Evolutionary conservation across 108 stramenopile genomes (phyloP), one percentile per base, ranked within the genome.

Genomic region (Thalassiosira profunda): DNA sequence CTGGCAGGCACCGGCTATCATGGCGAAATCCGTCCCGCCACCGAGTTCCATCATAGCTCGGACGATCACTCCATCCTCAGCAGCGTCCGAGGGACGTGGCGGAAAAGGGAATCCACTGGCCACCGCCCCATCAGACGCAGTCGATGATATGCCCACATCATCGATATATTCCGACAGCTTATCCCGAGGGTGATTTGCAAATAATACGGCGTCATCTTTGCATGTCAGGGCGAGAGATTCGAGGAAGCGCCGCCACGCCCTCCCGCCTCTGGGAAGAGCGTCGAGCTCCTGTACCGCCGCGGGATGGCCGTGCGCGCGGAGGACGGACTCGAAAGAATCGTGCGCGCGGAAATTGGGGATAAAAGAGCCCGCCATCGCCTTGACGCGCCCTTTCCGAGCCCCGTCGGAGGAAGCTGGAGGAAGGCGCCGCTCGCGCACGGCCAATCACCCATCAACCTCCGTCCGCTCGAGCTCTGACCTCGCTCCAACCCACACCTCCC

Each of bases 181-280:
- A 18, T 2, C 29, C 12, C 23, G 4, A n/a, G 17, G 17, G 4
- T 25, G 25, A 10, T 24, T 31, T 17, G 4, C 10, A 0, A 48
- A 29, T 3, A 12, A 7, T 23, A 29, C 18, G 23, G 36, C 12
- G 25, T 46, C 24, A 20, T 63, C 63, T 14, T 48, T 46, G 31
- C 63, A 63, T 8, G 23, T 63, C 20, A 23, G 48, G 8, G 48
- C 63, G 20, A 63, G 36, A 15, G 63, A 46, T 15, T 63, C 63
- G 0, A 63, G 33, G 17, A 49, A 63, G 11, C 47, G 46, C 40
- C 24, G 20, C 45, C 47, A 63, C 31, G 63, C 48, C 51, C 20
- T 30, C 17, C 63, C 63, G 20, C 47, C 63, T 24, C 47, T 46
- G 21, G 20, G 9, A 21, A 47, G 25, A n/a, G 46, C 11, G 25